Evolutionary conservation across 192 early-diverging fungal genomes (phyloP), one percentile per base, ranked within the genome.

Genomic region (Mortierella hygrophila): DNA sequence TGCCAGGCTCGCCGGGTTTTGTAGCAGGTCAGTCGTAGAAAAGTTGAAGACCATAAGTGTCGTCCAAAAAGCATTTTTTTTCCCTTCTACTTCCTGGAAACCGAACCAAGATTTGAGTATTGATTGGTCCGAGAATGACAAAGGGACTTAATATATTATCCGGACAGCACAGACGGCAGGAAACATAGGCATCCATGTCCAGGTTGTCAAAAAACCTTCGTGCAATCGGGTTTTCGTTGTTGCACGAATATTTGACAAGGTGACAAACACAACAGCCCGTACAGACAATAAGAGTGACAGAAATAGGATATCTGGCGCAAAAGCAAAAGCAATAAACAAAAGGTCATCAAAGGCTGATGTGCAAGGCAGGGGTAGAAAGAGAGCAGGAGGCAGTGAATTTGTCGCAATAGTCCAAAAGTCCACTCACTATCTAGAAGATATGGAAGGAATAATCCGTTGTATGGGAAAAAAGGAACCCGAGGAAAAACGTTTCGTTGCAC

Each of bases 331-430:
- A 52, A 52, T 52, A 18, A 26, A 60, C 4, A 65, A 26, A 6
- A 63, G 44, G 13, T 46, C 10, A 1, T 13, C 44, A 32, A 3
- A 65, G 60, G 11, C 13, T 32, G 29, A 13, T 23, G 10, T 35
- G 60, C n/a, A 29, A 65, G 60, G 35, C 60, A 32, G 0, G 9
- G 60, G 60, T 35, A 65, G 3, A 29, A 65, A 29, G 10, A 15
- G 29, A 60, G n/a, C 21, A 23, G 57, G 23, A 65, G 29, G 29
- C 60, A 65, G 60, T 65, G 57, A 60, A 60, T 18, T 26, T 60
- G 57, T n/a, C n/a, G 29, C 60, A 65, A 65, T 65, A 65, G 26
- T 65, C 60, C 60, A 65, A 65, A 65, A 65, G 60, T 65, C 60
- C 60, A 65, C 60, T 65, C 11, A 29, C 29, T 52, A 52, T 52